These are phyloP conservation scores for Neoscytalidium dimidiatum DNA, from an alignment of 2,329 filamentous ascomycete genomes.

Conservation along the genomic window DNA sequence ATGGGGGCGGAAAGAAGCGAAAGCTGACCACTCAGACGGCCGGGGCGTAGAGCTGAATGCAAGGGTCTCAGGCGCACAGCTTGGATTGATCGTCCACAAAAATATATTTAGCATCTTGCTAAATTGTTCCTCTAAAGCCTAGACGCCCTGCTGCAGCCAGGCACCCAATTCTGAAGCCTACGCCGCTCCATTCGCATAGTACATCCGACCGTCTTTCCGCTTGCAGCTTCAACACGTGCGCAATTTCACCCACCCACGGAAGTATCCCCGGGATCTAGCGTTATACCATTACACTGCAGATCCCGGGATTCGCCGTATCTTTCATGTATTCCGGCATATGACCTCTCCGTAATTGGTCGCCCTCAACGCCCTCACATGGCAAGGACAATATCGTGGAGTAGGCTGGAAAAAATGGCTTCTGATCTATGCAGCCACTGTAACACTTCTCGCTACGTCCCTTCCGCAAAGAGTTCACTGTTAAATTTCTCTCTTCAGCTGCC, in stretches of 20 bases:
- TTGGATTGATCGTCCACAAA: background rate
- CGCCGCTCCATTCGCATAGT: background rate
- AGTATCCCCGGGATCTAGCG: no score
- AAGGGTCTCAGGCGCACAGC: background rate
- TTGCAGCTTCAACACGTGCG: background rate
- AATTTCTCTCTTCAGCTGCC: background rate
- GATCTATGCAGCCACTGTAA: background rate
- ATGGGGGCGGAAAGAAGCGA: background rate
- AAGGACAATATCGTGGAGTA: background rate
- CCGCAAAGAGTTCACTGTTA: background rate
- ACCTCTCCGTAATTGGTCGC: background rate
- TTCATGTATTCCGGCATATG: background rate
- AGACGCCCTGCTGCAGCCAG: background rate
- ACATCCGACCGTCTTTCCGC: background rate
- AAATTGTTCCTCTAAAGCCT: background rate
- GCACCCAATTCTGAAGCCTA: background rate
- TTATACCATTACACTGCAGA: background rate
- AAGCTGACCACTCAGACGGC: background rate
- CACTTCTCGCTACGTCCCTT: background rate
- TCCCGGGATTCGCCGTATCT: background rate
- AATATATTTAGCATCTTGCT: background rate
- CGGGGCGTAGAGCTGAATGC: conserved; percentile 1
- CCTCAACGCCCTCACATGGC: background rate
- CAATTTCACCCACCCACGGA: background rate
- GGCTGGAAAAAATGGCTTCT: background rate